Base-by-base conservation (phyloP, 2,329 filamentous ascomycete species). In the Blastomyces gilchristii region DNA sequence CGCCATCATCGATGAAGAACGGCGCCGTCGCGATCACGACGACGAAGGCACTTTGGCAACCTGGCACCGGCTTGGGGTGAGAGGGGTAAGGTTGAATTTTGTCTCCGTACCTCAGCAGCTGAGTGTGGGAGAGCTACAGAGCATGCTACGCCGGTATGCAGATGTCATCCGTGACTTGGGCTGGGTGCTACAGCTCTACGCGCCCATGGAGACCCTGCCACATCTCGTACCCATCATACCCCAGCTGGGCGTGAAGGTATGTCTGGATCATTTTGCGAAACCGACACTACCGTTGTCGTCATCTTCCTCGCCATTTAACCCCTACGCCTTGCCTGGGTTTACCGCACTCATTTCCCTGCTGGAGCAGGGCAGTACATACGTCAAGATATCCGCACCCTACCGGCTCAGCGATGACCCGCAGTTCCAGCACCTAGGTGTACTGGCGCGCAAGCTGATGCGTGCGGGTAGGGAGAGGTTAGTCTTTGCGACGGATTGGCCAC, bases 401-500 rank as follows among this genome's bases (percentile, higher is more conserved):
- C 78, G 84, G 7, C 74, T 85, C 45, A 80, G 78, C 57, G 71
- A 75, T 50, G 76, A 81, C 60, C 71, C 73, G 7, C 68, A 77
- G 28, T 75, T 80, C 64, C 73, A 72, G 37, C 76, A 82, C 56
- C 66, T 84, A 3, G 77, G 81, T 61, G 76, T 76, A 1, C 71
- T 86, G 49, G 79, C 78, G 9, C 73, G 70, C 16, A 80, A 85
- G 67, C 71, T 86, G 8, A 67, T 85, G 43, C 70, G 71, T 3
- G 71, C 77, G 4, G 79, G 77, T 12, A 76, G 75, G 1, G 71
- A 77, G 28, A 74, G 78, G 18, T 74, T 84, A 11, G 78, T 86
- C 0, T 87, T 84, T 70, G 83, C 83, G 0, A 84, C 82, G 0
- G 84, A 87, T 68, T 87, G 84, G 85, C 85, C 85, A 25, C 84